Percentiles rank a stretch among this genome's conserved stretches.
phyloP scores from a whole-genome alignment of 805 yeast genomes.

The Yarrowia divulgata region DNA sequence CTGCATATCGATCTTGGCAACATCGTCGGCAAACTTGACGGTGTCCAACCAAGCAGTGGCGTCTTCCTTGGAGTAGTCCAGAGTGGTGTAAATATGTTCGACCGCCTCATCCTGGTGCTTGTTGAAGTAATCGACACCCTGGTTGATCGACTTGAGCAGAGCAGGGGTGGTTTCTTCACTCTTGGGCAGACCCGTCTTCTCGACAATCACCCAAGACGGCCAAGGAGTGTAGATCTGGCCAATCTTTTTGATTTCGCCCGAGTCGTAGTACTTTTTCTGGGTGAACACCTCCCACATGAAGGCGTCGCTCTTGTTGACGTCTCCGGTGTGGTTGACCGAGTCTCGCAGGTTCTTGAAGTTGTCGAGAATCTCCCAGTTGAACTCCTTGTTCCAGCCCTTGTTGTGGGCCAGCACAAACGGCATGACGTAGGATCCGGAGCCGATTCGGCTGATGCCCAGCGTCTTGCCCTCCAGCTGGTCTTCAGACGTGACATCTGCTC shows the following conservation, averaged over 20 bases:
- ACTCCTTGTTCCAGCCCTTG: constrained; percentile 55
- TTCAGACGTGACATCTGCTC: constrained; percentile 62
- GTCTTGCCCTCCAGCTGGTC: constrained; percentile 64
- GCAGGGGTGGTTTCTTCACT: constrained; percentile 41
- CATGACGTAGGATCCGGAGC: constrained; percentile 93
- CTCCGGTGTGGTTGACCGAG: constrained; percentile 68
- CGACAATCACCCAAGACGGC: constrained; percentile 91
- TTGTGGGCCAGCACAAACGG: constrained; percentile 79
- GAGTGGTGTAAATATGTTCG: constrained; percentile 65
- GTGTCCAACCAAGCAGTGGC: constrained; percentile 84
- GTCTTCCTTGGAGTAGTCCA: constrained; percentile 80
- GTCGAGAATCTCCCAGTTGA: constrained; percentile 63
- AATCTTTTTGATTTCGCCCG: constrained; percentile 76
- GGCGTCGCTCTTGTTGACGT: constrained; percentile 67
- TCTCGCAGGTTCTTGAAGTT: constrained; percentile 79
- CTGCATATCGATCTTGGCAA: constrained; percentile 57
- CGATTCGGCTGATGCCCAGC: constrained; percentile 86
- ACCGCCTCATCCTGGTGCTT: constrained; percentile 69
- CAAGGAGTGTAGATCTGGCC: constrained; percentile 95
- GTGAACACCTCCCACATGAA: constrained; percentile 98
- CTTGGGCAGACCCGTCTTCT: constrained; percentile 53
- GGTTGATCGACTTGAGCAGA: constrained; percentile 63
- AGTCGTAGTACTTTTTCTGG: constrained; percentile 82
- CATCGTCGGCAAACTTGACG: constrained; percentile 65
- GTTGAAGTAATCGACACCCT: constrained; percentile 73